A percentile compares a stretch with the other conserved stretches of the same genome.
These are phyloP conservation scores for Gaultheria prostrata DNA, from an alignment of 148 eudicot genomes.

Conservation along the genomic window DNA sequence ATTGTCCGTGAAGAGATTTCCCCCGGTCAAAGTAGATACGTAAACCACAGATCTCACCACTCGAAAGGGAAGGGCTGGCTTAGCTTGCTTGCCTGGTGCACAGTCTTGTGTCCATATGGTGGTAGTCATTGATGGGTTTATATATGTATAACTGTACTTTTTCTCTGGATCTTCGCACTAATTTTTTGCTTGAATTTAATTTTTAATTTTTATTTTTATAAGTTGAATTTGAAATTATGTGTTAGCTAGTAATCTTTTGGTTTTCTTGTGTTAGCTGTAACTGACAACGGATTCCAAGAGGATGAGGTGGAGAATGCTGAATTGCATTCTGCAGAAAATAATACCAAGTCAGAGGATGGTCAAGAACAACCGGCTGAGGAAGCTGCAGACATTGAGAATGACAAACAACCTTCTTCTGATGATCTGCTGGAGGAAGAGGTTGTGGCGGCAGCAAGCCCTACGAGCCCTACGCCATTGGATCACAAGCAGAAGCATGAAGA, in stretches of 20 bases:
- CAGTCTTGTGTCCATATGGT: background rate
- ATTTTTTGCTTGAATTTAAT: background rate
- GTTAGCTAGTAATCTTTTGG: background rate
- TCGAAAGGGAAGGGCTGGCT: background rate
- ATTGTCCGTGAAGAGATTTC: too few relatives aligned
- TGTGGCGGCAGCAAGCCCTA: too few relatives aligned
- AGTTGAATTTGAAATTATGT: background rate
- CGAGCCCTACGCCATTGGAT: slow-evolving; percentile 29
- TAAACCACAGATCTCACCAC: background rate
- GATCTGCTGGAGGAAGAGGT: slow-evolving; percentile 20
- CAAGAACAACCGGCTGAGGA: slow-evolving; percentile 8
- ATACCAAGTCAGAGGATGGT: slow-evolving; percentile 22
- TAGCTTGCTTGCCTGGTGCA: background rate
- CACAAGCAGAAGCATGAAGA: slow-evolving; percentile 66
- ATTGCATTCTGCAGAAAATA: slow-evolving; percentile 20
- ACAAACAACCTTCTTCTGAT: slow-evolving; percentile 29
- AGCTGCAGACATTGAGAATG: slow-evolving; percentile 19
- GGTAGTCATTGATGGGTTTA: background rate
- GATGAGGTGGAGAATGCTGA: slow-evolving; percentile 28
- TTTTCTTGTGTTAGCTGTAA: slow-evolving; percentile 13
- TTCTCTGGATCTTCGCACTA: background rate
- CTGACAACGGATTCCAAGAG: slow-evolving; percentile 46
- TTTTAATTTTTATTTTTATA: too few relatives aligned
- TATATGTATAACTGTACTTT: background rate
- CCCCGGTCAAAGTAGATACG: background rate